These are phyloP conservation scores for Russula olivacea DNA, from an alignment of 768 basidiomycete species.

Conservation along the genomic window DNA sequence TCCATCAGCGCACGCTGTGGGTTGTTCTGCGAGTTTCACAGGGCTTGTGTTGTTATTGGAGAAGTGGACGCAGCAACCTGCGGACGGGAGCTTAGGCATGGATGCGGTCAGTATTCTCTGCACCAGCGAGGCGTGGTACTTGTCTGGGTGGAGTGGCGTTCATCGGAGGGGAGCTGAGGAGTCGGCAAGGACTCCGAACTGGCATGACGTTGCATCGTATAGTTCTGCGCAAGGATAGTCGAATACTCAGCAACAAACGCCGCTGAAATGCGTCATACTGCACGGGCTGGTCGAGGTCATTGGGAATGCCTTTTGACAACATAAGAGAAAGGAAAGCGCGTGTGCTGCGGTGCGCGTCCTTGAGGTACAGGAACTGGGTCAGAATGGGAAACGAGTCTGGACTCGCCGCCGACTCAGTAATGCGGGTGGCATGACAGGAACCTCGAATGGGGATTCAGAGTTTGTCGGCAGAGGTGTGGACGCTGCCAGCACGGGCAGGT, in stretches of 20 bases:
- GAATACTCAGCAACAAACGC: slow-evolving; percentile 17
- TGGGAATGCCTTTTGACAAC: slow-evolving; percentile 23
- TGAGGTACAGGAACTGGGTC: slow-evolving; percentile 62
- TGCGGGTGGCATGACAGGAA: slow-evolving; percentile 58
- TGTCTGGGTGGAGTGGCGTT: too few relatives aligned
- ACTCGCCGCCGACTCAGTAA: too few relatives aligned
- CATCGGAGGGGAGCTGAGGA: too few relatives aligned
- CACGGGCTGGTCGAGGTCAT: slow-evolving; percentile 13
- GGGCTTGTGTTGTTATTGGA: too few relatives aligned
- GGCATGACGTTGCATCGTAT: slow-evolving; percentile 34
- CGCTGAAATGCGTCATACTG: slow-evolving; percentile 10
- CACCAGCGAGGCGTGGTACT: too few relatives aligned
- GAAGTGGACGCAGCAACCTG: too few relatives aligned
- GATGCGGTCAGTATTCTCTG: too few relatives aligned
- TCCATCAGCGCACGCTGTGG: too few relatives aligned
- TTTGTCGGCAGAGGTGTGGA: slow-evolving; percentile 28
- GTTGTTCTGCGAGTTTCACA: too few relatives aligned
- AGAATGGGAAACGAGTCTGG: slow-evolving; percentile 57
- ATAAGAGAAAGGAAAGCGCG: slow-evolving; percentile 36
- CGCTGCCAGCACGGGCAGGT: slow-evolving; percentile 51
- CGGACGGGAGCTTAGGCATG: too few relatives aligned
- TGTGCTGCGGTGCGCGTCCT: slow-evolving; percentile 42
- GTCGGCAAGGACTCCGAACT: too few relatives aligned
- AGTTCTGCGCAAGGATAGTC: slow-evolving; percentile 27
- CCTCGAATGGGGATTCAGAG: slow-evolving; percentile 32